Conservation (phyloP, 164 flowering plant genomes). For the Echeveria elegans region DNA sequence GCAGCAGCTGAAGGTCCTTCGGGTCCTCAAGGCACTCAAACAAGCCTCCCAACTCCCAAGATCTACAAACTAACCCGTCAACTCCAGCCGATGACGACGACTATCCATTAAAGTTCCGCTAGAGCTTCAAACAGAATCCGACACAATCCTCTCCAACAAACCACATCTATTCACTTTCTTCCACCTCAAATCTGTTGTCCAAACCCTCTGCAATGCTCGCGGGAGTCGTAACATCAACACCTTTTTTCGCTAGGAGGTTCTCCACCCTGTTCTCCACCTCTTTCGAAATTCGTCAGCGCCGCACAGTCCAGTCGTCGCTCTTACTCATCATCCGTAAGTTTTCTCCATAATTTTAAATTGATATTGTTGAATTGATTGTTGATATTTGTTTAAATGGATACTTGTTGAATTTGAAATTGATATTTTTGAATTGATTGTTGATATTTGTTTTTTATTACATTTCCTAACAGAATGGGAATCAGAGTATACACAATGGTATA, state of each 20-base stretch:
- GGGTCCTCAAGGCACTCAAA: constrained; percentile 55
- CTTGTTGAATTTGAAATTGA: too few relatives aligned
- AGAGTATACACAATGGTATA: too few relatives aligned
- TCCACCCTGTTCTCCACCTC: constrained; percentile 42
- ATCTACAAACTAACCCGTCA: constrained; percentile 35
- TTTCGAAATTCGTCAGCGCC: too few relatives aligned
- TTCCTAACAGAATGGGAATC: too few relatives aligned
- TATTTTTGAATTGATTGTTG: too few relatives aligned
- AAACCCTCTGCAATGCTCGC: constrained; percentile 17
- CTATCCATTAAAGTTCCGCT: constrained; percentile 55
- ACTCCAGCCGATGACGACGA: constrained; percentile 21
- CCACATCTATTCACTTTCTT: constrained; percentile 56
- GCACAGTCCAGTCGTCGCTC: too few relatives aligned
- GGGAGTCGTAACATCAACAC: constrained; percentile 25
- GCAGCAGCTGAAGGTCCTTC: constrained; percentile 30
- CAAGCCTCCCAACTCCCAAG: constrained; percentile 77
- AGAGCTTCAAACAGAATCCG: constrained; percentile 38
- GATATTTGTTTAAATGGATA: too few relatives aligned
- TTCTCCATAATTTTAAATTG: too few relatives aligned
- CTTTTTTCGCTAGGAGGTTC: constrained; percentile 46
- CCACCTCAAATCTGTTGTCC: constrained; percentile 29
- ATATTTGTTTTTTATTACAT: too few relatives aligned
- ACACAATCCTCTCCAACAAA: constrained; percentile 41
- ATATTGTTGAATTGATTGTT: too few relatives aligned
- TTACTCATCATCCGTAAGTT: too few relatives aligned